Base-by-base conservation (phyloP, 306 rosid genomes). In the Vicia villosa region DNA sequence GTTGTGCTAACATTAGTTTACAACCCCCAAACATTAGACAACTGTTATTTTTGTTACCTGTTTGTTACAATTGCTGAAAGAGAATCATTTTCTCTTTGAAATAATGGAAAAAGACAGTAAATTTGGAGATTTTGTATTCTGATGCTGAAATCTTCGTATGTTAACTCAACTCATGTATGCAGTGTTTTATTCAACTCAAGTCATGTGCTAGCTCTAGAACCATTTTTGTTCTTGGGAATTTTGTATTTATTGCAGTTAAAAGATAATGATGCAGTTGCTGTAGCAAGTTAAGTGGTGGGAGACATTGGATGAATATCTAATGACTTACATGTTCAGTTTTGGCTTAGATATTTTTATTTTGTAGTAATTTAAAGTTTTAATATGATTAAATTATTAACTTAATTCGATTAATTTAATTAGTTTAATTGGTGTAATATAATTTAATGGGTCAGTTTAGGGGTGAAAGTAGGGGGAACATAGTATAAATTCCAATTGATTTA, bases 11-110 rank as follows among this genome's bases (percentile, higher is more conserved):
- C 8, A 4, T 30, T 37, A 16, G 55, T 50, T 49, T 57, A 63
- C 70, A 66, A 59, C 67, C 67, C 37, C 37, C 8, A 69, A 65
- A 1, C 28, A 47, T 57, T 19, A 56, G 64, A 56, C 26, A 56
- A 16, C 32, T 46, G 22, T 16, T 8, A 21, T 16, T 17, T 64
- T 43, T 45, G 59, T 26, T 10, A 55, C 62, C 17, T 24, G 56
- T 62, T 77, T 46, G 60, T 42, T 32, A 42, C 32, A 41, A 41
- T 10, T 10, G 17, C 17, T 51, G 14, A 62, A 63, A 51, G 14
- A 32, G 46, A 46, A 7, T 15, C 19, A 8, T 75, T 59, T 68
- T 45, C 62, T 43, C 20, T 54, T 40, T 10, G 21, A 64, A 43
- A 8, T 13, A 4, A 34, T 38, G 26, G 42, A 1, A 21, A 63